phyloP scores from a whole-genome alignment of 1,139 yeast species.

The Candida sanyaensis region DNA sequence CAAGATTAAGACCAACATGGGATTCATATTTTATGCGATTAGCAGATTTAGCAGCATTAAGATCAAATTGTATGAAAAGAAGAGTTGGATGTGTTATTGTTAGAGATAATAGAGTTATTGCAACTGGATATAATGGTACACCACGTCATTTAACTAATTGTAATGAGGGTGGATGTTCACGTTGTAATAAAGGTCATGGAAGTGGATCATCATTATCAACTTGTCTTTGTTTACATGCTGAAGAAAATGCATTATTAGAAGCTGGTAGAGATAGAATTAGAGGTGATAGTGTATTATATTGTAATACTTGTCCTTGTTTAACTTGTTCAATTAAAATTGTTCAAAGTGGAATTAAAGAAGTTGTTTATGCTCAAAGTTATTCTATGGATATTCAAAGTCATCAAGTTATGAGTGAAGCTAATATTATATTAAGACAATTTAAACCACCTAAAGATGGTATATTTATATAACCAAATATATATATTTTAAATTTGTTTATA shows the following conservation, averaged over 20 bases:
- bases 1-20: slow-evolving; percentile 91
- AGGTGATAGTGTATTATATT: slow-evolving; percentile 67
- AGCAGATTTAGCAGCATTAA: slow-evolving; percentile 88
- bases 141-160: slow-evolving; percentile 87
- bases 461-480: no score
- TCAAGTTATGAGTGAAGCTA: slow-evolving; percentile 71
- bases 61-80: slow-evolving; percentile 96
- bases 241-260: slow-evolving; percentile 92
- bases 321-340: slow-evolving; percentile 95
- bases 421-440: slow-evolving; percentile 72
- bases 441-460: slow-evolving; percentile 58
- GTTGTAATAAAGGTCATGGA: slow-evolving; percentile 79
- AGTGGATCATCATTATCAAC: slow-evolving; percentile 64
- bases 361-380: slow-evolving; percentile 91
- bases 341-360: slow-evolving; percentile 88
- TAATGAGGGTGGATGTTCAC: slow-evolving; percentile 90
- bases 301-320: slow-evolving; percentile 96
- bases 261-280: slow-evolving; percentile 85
- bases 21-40: slow-evolving; percentile 92
- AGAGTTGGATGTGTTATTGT: slow-evolving; percentile 96
- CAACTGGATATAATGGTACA: slow-evolving; percentile 98
- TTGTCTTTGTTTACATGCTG: slow-evolving; percentile 94
- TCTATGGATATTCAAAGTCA: slow-evolving; percentile 84
- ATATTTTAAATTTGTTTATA: slow-evolving; percentile 63
- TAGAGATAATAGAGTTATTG: slow-evolving; percentile 79